Evolutionary conservation across 2,329 filamentous ascomycete genomes (phyloP).

Genomic region (Pleochaeta shiraiana): DNA sequence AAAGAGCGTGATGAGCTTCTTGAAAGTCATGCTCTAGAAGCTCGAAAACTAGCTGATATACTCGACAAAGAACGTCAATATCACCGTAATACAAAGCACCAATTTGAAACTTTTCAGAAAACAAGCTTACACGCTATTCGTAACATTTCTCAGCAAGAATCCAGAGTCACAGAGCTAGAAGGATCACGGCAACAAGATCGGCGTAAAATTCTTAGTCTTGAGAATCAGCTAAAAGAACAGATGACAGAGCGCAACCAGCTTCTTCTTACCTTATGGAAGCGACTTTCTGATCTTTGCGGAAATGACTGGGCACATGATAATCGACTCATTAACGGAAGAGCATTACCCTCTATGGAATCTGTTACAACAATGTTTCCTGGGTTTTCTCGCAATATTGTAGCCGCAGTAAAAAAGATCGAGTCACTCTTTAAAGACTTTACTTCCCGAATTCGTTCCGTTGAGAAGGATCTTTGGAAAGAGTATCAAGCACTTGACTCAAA

Average conservation of each 20-base stretch:
- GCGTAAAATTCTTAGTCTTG: conserved; percentile 47
- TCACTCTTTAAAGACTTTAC: conserved; percentile 57
- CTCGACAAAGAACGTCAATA: conserved; percentile 77
- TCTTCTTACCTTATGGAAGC: conserved; percentile 74
- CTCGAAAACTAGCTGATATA: conserved; percentile 61
- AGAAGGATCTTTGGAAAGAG: conserved; percentile 75
- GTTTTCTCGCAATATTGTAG: conserved; percentile 75
- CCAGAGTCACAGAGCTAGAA: conserved; percentile 71
- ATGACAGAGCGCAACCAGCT: conserved; percentile 76
- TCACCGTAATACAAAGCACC: conserved; percentile 67
- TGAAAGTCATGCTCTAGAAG: conserved; percentile 74
- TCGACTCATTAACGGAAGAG: conserved; percentile 68
- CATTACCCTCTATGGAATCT: conserved; percentile 61
- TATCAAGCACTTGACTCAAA: conserved; percentile 71
- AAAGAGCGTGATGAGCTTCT: conserved; percentile 75
- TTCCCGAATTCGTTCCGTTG: conserved; percentile 59
- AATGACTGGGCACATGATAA: conserved; percentile 83
- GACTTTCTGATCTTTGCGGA: conserved; percentile 67
- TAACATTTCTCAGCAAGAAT: conserved; percentile 67
- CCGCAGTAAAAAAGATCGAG: conserved; percentile 75
- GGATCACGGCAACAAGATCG: conserved; percentile 55
- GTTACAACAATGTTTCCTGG: conserved; percentile 68
- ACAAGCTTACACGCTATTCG: conserved; percentile 73
- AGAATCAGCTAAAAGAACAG: conserved; percentile 68
- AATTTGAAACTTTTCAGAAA: conserved; percentile 74